phyloP scores from a whole-genome alignment of 2,329 filamentous ascomycete genomes.

The Pseudogymnoascus sp. region DNA sequence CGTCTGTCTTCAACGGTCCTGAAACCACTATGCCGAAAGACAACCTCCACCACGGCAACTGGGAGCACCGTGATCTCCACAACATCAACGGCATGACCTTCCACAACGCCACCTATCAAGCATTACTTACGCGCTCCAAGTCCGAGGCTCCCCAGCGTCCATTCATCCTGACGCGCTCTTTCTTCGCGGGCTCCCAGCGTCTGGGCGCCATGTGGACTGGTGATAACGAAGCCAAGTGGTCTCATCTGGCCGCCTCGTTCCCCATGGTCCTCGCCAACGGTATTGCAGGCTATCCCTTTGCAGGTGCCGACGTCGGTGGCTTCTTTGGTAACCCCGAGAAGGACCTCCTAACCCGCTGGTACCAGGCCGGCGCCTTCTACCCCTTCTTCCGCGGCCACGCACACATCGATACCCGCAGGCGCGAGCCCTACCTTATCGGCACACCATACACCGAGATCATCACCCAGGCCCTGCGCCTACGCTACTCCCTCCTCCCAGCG shows the following conservation, averaged over 20 bases:
- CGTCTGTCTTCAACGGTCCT: constrained; percentile 95
- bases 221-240: constrained; percentile 92
- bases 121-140: constrained; percentile 74
- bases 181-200: constrained; percentile 85
- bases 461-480: constrained; percentile 75
- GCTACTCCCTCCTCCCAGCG: constrained; percentile 81
- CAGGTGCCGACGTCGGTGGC: constrained; percentile 90
- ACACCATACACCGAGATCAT: constrained; percentile 83
- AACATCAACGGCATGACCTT: constrained; percentile 94
- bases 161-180: constrained; percentile 87
- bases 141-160: constrained; percentile 71
- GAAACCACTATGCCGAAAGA: constrained; percentile 99
- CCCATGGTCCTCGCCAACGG: constrained; percentile 93
- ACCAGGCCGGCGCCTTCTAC: constrained; percentile 93
- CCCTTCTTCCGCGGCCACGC: constrained; percentile 97
- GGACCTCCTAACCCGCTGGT: constrained; percentile 89
- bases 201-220: constrained; percentile 97
- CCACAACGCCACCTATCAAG: constrained; percentile 87
- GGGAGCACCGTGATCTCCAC: constrained; percentile 96
- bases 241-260: constrained; percentile 77
- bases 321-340: constrained; percentile 97
- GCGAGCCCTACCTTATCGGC: constrained; percentile 83
- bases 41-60: constrained; percentile 82
- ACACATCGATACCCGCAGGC: constrained; percentile 89
- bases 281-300: constrained; percentile 87